Evolutionary conservation across 2,329 filamentous ascomycete genomes (phyloP), one percentile per base, ranked within the genome.

Genomic region (Phyllosticta paracitricarpa): DNA sequence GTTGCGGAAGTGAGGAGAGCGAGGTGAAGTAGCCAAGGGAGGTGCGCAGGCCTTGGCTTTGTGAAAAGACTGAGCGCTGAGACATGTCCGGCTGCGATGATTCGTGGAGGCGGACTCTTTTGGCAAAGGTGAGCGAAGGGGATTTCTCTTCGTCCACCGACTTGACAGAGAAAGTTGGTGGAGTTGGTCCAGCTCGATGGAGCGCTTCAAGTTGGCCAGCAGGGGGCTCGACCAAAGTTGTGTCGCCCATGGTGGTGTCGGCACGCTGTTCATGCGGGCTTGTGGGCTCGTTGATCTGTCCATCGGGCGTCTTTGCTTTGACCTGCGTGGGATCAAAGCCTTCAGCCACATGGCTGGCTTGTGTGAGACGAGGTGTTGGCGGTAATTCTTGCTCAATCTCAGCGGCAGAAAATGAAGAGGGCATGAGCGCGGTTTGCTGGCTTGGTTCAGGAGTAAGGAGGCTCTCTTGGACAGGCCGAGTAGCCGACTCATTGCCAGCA

Each of bases 21-120:
- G 77, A 74, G 0, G 73, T 75, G 68, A 78, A 80, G 69, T 80
- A 81, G 4, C 73, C 70, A n/a, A 75, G 64, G 0, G 71, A 65
- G 0, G 78, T 79, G 1, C 68, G 69, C 48, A 76, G 67, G 54
- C 77, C 78, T 55, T 72, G 68, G n/a, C 67, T 54, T 54, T 54
- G 52, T 7, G 40, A 7, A n/a, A 48, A 48, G 40, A n/a, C 14
- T n/a, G 17, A n/a, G 40, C 17, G 40, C 40, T 48, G 40, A 7
- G 40, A 19, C 6, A 48, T n/a, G 7, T n/a, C 40, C 7, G 40
- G 14, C 14, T 48, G 14, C 12, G 40, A 48, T 14, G 40, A 48
- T n/a, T 48, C 17, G 40, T 48, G n/a, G 2, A 48, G 40, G 14
- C 40, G 17, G 14, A 48, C 40, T 17, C 40, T 17, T n/a, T 48